Evolutionary conservation across 495 filamentous ascomycete genomes (phyloP), one percentile per base, ranked within the genome.

Genomic region (Annulohypoxylon nitens): DNA sequence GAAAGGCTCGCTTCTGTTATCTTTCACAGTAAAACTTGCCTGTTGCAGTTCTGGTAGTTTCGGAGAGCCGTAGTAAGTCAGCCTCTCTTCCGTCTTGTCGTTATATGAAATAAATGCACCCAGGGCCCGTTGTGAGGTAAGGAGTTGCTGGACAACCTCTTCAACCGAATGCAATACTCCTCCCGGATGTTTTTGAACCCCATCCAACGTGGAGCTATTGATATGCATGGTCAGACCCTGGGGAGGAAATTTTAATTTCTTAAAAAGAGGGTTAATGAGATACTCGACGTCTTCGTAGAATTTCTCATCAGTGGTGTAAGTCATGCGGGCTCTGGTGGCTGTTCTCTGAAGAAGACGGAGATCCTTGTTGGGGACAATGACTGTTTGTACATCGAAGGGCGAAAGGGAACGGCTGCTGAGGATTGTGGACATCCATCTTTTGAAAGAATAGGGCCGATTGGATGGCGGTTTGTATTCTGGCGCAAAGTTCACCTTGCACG

Each of bases 141-240:
- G 58, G 16, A 82, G 61, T 16, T 71, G 70, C 9, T 75, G 67
- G 36, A 81, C 64, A 14, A 78, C 61, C 2, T 80, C 75, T 0
- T 73, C 50, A 2, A 62, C 58, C 1, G 64, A 68, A 33, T 58
- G 55, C 11, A 81, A 12, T 16, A 76, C 39, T 7, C 68, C 45
- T 20, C 78, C 78, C 1, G 67, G 59, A 9, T 55, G 61, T 48
- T 67, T 36, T 16, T 7, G 26, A 36, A 11, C 53, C 5, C n/a
- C 78, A 25, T 82, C 81, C 59, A 79, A 80, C 6, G 78, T 43
- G 7, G 80, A 80, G n/a, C 74, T 71, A 3, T 71, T 75, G 9
- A 82, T 68, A n/a, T 79, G 64, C 51, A 77, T 70, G 34, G 81
- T 82, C 10, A 77, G 73, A 10, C 75, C 79, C 18, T 69, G 25